These are phyloP conservation scores for Geotrichum aggregatum DNA, from an alignment of 1,139 yeast species.

Conservation along the genomic window DNA sequence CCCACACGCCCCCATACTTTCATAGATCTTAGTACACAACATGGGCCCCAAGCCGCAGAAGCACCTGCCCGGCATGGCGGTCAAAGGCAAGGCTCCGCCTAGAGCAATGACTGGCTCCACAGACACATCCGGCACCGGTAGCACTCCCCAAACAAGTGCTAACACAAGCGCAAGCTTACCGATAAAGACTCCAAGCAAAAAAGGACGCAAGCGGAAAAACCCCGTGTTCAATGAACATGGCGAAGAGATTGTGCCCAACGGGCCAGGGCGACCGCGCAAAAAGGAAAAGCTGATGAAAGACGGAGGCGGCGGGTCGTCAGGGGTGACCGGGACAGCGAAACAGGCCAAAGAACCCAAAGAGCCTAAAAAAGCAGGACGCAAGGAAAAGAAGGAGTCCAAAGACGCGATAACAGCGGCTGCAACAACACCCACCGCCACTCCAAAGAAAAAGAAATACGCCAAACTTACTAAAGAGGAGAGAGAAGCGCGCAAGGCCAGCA, in stretches of 20 bases:
- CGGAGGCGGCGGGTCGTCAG: slow-evolving; percentile 7
- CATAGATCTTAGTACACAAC: no score
- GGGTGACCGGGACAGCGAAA: not conserved
- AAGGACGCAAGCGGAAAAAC: slow-evolving; percentile 22
- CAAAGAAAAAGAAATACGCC: slow-evolving; percentile 17
- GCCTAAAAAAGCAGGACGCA: slow-evolving; percentile 8
- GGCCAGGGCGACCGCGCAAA: slow-evolving; percentile 20
- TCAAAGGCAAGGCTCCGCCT: slow-evolving; percentile 8
- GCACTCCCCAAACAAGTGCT: not conserved
- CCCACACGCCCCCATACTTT: no score
- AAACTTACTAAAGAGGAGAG: slow-evolving; percentile 21
- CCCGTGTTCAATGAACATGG: slow-evolving; percentile 13
- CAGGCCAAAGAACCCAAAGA: not conserved
- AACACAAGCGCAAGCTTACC: not conserved
- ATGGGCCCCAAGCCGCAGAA: slow-evolving; percentile 14
- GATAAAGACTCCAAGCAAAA: slow-evolving; percentile 12
- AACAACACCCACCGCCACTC: slow-evolving; percentile 43
- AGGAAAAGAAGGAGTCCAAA: slow-evolving; percentile 11
- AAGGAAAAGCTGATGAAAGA: slow-evolving; percentile 14
- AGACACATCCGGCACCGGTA: not conserved
- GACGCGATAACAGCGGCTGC: slow-evolving; percentile 53
- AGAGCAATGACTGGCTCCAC: not conserved
- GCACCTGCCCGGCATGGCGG: slow-evolving; percentile 6
- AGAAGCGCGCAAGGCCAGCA: slow-evolving; percentile 16
- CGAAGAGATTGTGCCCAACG: slow-evolving; percentile 9